phyloP scores from a whole-genome alignment of 768 basidiomycete genomes.

The Psilocybe cyanescens region DNA sequence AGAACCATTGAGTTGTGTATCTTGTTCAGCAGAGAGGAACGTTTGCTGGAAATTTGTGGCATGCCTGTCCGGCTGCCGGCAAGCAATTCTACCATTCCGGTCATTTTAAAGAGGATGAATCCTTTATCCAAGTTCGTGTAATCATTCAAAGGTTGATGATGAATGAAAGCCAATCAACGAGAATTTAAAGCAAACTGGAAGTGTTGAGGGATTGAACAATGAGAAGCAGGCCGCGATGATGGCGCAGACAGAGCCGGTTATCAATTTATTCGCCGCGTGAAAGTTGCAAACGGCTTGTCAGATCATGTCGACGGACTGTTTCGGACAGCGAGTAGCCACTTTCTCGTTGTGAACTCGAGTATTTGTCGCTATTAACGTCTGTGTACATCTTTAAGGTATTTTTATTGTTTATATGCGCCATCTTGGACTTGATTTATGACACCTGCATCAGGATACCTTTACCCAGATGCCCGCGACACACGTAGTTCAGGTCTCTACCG shows the following conservation, averaged over 20 bases:
- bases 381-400: conserved; percentile 1
- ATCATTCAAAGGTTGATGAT: no score
- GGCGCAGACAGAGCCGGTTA: not conserved
- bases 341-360: not conserved
- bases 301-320: conserved; percentile 16
- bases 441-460: not conserved
- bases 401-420: not conserved
- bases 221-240: not conserved
- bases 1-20: no score
- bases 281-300: not conserved
- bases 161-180: no score
- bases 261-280: not conserved
- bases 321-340: conserved; percentile 22
- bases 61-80: no score
- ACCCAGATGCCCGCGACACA: conserved; percentile 33
- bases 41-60: no score
- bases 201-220: no score
- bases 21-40: no score
- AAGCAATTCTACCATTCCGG: no score
- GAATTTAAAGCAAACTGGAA: no score
- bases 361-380: not conserved
- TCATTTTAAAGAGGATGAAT: no score
- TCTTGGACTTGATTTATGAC: not conserved
- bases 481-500: conserved; percentile 26
- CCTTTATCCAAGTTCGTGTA: no score